A percentile compares a stretch with the other conserved stretches of the same genome.
These are phyloP conservation scores for Phanerodontia chrysosporium DNA, from an alignment of 768 basidiomycete genomes.

Conservation along the genomic window DNA sequence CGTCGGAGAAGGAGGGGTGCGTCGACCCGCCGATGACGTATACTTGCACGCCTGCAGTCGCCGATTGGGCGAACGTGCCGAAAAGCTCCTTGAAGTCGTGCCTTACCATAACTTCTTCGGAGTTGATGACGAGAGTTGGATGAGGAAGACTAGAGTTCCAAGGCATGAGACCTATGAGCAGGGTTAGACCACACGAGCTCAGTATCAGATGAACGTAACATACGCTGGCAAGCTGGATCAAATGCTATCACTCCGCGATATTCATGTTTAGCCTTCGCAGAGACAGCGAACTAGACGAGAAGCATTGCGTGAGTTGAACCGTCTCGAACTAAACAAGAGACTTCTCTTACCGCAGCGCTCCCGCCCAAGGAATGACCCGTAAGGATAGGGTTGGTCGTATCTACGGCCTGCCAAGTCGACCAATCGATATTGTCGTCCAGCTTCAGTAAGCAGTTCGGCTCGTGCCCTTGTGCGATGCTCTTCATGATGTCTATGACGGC, in stretches of 20 bases:
- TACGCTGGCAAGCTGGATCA: slow-evolving; percentile 25
- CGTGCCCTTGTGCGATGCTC: slow-evolving; percentile 8
- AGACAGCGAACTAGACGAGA: slow-evolving; percentile 21
- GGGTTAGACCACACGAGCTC: not conserved
- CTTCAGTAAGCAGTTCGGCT: not conserved
- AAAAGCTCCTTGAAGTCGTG: slow-evolving; percentile 29
- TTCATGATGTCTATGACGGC: slow-evolving; percentile 24
- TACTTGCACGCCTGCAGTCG: not conserved
- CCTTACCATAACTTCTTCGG: slow-evolving; percentile 35
- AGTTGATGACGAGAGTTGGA: slow-evolving; percentile 36
- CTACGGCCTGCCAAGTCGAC: slow-evolving; percentile 19
- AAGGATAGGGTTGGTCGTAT: slow-evolving; percentile 20
- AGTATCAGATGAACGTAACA: slow-evolving; percentile 1
- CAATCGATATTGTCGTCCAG: slow-evolving; percentile 9
- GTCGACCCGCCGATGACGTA: slow-evolving; percentile 22
- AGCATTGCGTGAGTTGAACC: not conserved
- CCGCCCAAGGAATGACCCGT: slow-evolving; percentile 30
- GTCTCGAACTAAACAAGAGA: too few relatives aligned
- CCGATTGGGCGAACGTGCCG: slow-evolving; percentile 19
- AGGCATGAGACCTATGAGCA: slow-evolving; percentile 24
- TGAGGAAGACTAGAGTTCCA: slow-evolving; percentile 22
- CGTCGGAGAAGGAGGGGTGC: slow-evolving; percentile 31
- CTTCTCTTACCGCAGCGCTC: slow-evolving; percentile 21
- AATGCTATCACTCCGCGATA: slow-evolving; percentile 24
- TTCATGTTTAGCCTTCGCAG: slow-evolving; percentile 14